phyloP scores from a whole-genome alignment of 2,329 filamentous ascomycete species.

The Massarina eburnea region DNA sequence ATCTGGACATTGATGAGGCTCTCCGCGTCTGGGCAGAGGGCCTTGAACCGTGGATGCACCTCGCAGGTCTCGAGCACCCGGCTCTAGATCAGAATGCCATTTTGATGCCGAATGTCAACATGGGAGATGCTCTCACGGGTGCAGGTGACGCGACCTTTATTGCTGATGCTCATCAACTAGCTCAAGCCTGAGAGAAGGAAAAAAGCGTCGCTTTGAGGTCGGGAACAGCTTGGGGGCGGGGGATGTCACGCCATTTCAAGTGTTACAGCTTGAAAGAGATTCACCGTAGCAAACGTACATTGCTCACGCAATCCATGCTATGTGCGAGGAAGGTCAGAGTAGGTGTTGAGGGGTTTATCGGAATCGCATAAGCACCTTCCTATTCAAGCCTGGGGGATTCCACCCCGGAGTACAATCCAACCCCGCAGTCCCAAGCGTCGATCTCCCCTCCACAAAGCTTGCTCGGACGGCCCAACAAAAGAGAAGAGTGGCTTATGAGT shows the following conservation, averaged over 20 bases:
- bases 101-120: slow-evolving; percentile 11
- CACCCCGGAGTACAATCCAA: slow-evolving; percentile 2
- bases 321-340: not conserved
- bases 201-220: not conserved
- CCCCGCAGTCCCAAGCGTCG: slow-evolving; percentile 3
- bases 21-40: slow-evolving; percentile 24
- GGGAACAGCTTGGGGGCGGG: too few relatives aligned
- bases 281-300: not conserved
- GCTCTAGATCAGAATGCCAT: slow-evolving; percentile 9
- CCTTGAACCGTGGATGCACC: slow-evolving; percentile 18
- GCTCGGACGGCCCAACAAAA: not conserved
- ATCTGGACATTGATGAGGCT: slow-evolving; percentile 28
- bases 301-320: not conserved
- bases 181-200: not conserved
- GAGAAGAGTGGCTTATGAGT: too few relatives aligned
- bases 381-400: not conserved
- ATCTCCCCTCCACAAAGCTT: slow-evolving; percentile 11
- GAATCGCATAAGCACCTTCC: slow-evolving; percentile 6
- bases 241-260: not conserved
- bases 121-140: not conserved
- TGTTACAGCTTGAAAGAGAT: not conserved
- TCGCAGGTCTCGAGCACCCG: slow-evolving; percentile 15
- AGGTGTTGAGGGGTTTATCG: not conserved
- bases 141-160: slow-evolving; percentile 6
- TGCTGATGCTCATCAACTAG: slow-evolving; percentile 3